phyloP scores from a whole-genome alignment of 306 rosid genomes.

The Quercus bicolor region DNA sequence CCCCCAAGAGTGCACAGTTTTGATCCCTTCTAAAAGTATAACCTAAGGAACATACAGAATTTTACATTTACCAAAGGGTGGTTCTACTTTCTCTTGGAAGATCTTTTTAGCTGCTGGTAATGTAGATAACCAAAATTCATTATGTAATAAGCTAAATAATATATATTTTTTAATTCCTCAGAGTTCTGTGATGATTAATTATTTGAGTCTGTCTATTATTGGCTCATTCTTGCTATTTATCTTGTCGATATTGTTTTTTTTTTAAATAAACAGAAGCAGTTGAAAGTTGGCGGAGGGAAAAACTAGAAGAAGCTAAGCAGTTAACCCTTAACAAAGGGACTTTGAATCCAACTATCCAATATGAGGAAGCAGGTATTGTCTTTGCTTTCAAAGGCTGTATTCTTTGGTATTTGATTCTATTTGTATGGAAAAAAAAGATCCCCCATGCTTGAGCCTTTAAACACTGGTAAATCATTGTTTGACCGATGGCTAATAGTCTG shows the following conservation, averaged over 20 bases:
- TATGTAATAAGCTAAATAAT: not conserved
- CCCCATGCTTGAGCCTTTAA: not conserved
- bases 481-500: conserved; percentile 5
- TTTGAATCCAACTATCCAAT: conserved; percentile 42
- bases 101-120: not conserved
- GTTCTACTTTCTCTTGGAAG: not conserved
- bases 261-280: conserved; percentile 47
- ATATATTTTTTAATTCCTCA: not conserved
- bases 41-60: not conserved
- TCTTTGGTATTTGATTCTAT: conserved; percentile 2
- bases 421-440: not conserved
- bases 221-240: conserved; percentile 11
- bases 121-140: not conserved
- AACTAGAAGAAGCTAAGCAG: conserved; percentile 52
- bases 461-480: not conserved
- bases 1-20: not conserved
- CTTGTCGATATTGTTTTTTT: conserved; percentile 8
- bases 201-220: not conserved
- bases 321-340: conserved; percentile 22
- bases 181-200: not conserved
- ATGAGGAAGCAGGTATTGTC: conserved; percentile 67
- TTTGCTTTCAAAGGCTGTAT: conserved; percentile 3
- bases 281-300: conserved; percentile 83
- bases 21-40: not conserved
- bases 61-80: not conserved